phyloP scores from a whole-genome alignment of 2,329 filamentous ascomycete species.

The Neonectria ditissima region DNA sequence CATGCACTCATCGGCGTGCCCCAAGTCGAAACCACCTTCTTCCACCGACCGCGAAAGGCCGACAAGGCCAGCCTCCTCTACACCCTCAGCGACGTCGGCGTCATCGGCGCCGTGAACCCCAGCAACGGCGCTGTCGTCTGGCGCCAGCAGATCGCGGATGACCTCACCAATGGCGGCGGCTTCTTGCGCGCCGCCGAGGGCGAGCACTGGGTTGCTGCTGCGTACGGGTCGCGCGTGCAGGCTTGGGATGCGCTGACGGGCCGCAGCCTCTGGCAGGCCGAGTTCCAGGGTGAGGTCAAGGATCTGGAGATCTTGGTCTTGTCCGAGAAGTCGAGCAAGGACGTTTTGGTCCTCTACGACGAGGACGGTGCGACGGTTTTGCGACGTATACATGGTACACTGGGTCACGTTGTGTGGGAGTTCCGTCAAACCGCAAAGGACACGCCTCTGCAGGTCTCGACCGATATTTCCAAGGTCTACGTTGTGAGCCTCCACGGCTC shows the following conservation, averaged over 20 bases:
- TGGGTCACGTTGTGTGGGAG: conserved; percentile 84
- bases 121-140: conserved; percentile 86
- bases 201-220: conserved; percentile 81
- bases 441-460: conserved; percentile 78
- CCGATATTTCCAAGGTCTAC: conserved; percentile 77
- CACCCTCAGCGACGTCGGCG: conserved; percentile 84
- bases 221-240: conserved; percentile 75
- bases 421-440: conserved; percentile 76
- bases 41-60: conserved; percentile 84
- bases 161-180: conserved; percentile 59
- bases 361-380: conserved; percentile 69
- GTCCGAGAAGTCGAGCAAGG: conserved; percentile 72
- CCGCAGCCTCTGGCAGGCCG: conserved; percentile 78
- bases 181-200: conserved; percentile 80
- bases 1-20: conserved; percentile 88
- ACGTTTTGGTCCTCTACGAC: conserved; percentile 77
- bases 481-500: conserved; percentile 80
- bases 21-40: conserved; percentile 87
- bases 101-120: conserved; percentile 90
- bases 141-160: conserved; percentile 79
- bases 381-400: conserved; percentile 77
- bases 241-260: conserved; percentile 89
- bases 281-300: conserved; percentile 68
- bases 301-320: conserved; percentile 84
- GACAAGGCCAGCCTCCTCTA: conserved; percentile 93